Conservation (phyloP, 1,284 basidiomycete genomes). For the Xerocomus cyaneibrunnescens region DNA sequence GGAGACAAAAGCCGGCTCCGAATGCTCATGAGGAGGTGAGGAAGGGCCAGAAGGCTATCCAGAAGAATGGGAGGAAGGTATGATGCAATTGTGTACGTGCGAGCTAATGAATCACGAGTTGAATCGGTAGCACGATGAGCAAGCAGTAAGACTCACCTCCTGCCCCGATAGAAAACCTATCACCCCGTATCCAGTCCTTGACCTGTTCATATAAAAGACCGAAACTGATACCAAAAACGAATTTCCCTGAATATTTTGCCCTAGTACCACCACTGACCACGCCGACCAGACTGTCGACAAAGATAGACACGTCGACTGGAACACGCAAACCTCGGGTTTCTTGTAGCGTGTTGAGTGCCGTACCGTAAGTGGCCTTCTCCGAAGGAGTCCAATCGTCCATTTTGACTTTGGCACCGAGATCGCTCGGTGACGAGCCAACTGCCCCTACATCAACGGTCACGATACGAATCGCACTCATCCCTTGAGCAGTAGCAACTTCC, state of each 20-base stretch:
- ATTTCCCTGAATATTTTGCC: slow-evolving; percentile 35
- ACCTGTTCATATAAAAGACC: slow-evolving; percentile 41
- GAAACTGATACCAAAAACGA: slow-evolving; percentile 45
- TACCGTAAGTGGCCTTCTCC: slow-evolving; percentile 67
- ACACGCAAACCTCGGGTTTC: slow-evolving; percentile 45
- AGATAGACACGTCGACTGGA: slow-evolving; percentile 54
- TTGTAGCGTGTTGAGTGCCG: slow-evolving; percentile 57
- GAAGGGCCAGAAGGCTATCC: slow-evolving; percentile 63
- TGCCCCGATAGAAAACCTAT: slow-evolving; percentile 67
- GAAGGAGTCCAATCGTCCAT: slow-evolving; percentile 70
- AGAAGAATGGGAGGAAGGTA: slow-evolving; percentile 65
- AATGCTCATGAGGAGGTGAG: slow-evolving; percentile 59
- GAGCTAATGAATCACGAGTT: slow-evolving; percentile 41
- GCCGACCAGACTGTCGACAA: slow-evolving; percentile 56
- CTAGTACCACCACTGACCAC: slow-evolving; percentile 54
- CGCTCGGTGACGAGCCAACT: slow-evolving; percentile 18
- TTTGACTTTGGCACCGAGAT: not conserved
- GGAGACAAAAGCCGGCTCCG: slow-evolving; percentile 58
- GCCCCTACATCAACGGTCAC: slow-evolving; percentile 52
- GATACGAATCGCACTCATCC: slow-evolving; percentile 59
- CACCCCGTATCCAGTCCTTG: slow-evolving; percentile 54
- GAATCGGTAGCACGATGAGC: slow-evolving; percentile 2
- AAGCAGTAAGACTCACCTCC: slow-evolving; percentile 53
- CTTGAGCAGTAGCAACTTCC: slow-evolving; percentile 58
- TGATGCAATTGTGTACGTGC: slow-evolving; percentile 66